Percentiles rank a stretch among this genome's conserved stretches.
These are phyloP conservation scores for Wickerhamomyces sydowiorum DNA, from an alignment of 805 yeast species.

Conservation along the genomic window DNA sequence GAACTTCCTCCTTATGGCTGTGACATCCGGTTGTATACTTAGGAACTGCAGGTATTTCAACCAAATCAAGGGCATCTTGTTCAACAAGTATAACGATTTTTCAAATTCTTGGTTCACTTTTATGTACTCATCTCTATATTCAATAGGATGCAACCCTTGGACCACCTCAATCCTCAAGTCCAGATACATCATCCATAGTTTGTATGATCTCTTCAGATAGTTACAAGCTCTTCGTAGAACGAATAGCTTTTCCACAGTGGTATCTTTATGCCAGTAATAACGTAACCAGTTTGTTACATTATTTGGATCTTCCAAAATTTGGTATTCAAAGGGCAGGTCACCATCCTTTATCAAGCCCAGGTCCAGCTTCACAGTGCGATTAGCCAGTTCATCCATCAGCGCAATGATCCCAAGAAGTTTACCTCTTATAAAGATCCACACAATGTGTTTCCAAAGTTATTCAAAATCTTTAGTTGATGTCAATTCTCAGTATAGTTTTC, in stretches of 20 bases:
- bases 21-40: slow-evolving; percentile 27
- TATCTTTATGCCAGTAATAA: slow-evolving; percentile 28
- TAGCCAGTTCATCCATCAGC: too few species aligned
- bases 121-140: slow-evolving; percentile 25
- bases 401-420: too few species aligned
- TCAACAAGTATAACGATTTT: slow-evolving; percentile 35
- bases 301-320: slow-evolving; percentile 31
- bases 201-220: slow-evolving; percentile 38
- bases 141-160: slow-evolving; percentile 22
- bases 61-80: slow-evolving; percentile 49
- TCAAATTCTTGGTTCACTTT: slow-evolving; percentile 41
- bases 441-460: too few species aligned
- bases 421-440: too few species aligned
- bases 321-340: slow-evolving; percentile 42
- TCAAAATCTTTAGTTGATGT: too few species aligned
- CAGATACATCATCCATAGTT: slow-evolving; percentile 50
- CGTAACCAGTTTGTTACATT: slow-evolving; percentile 33
- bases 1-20: slow-evolving; percentile 37
- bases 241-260: slow-evolving; percentile 29
- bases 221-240: slow-evolving; percentile 48
- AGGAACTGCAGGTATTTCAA: slow-evolving; percentile 40
- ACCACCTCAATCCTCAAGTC: slow-evolving; percentile 32
- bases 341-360: slow-evolving; percentile 5
- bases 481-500: too few species aligned
- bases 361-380: background rate